Percentiles rank a stretch among this genome's conserved stretches.
Evolutionary conservation across 2,329 filamentous ascomycete genomes (phyloP).

Genomic region (Cryphonectria carpinicola): DNA sequence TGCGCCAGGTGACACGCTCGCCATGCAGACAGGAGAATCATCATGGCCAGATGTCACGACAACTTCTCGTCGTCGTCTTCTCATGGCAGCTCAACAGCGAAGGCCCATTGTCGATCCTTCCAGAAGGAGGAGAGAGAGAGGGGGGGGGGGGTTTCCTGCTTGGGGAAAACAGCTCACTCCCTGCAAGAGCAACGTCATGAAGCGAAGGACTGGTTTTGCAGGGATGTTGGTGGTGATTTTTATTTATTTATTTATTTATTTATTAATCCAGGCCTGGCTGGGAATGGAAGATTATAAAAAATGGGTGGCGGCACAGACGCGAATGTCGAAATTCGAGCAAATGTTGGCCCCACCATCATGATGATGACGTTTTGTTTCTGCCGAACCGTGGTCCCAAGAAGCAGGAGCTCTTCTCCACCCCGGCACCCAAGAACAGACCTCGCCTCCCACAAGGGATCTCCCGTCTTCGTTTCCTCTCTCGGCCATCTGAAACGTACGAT

Average conservation of each 20-base stretch:
- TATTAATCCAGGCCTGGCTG: neutral
- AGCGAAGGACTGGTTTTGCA: neutral
- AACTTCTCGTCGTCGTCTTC: neutral
- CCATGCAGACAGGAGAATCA: neutral
- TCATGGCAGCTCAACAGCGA: neutral
- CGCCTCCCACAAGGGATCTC: slow-evolving; percentile 14
- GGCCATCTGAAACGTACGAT: slow-evolving; percentile 27
- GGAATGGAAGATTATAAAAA: neutral
- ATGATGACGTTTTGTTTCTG: slow-evolving; percentile 3
- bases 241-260: too few relatives aligned
- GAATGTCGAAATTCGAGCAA: slow-evolving; percentile 5
- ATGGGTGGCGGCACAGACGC: slow-evolving; percentile 4
- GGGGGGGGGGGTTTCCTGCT: neutral
- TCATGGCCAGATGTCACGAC: neutral
- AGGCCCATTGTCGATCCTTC: neutral
- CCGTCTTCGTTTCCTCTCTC: slow-evolving; percentile 17
- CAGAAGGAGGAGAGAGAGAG: too few relatives aligned
- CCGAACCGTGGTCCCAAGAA: neutral
- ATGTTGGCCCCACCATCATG: neutral
- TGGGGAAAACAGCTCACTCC: neutral
- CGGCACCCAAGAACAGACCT: neutral
- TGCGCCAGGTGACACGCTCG: neutral
- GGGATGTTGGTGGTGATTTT: neutral
- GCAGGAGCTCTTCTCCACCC: neutral
- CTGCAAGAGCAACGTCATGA: slow-evolving; percentile 16